These are phyloP conservation scores for Thalassiosira mediterranea DNA, from an alignment of 352 stramenopile genomes.

Conservation along the genomic window DNA sequence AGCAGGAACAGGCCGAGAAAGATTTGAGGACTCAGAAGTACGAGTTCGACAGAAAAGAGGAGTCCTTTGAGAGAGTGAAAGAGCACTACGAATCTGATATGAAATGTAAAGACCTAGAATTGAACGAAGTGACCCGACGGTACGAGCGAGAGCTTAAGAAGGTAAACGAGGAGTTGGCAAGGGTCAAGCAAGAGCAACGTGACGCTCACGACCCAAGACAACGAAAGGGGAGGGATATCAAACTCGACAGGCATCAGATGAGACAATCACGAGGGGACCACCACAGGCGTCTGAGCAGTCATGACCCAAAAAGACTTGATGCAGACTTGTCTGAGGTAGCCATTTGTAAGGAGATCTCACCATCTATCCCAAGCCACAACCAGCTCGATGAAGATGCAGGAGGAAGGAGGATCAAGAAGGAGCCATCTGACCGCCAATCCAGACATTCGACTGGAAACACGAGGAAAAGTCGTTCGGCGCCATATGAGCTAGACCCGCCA, in stretches of 20 bases:
- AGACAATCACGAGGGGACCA: neutral
- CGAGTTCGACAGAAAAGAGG: slow-evolving; percentile 34
- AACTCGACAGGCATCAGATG: slow-evolving; percentile 3
- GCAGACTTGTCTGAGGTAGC: neutral
- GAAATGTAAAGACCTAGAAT: slow-evolving; percentile 26
- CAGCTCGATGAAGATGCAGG: slow-evolving; percentile 11
- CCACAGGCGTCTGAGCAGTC: neutral
- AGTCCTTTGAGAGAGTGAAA: slow-evolving; percentile 45
- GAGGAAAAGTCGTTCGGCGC: slow-evolving; percentile 16
- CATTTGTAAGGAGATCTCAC: slow-evolving; percentile 12
- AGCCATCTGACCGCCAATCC: slow-evolving; percentile 3
- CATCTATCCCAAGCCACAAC: slow-evolving; percentile 25
- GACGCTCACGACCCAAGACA: neutral
- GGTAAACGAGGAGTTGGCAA: slow-evolving; percentile 23
- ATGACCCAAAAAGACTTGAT: neutral
- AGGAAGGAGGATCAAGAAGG: slow-evolving; percentile 3
- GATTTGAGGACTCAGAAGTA: slow-evolving; percentile 26
- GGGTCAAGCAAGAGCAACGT: neutral
- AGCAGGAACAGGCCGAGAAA: slow-evolving; percentile 15
- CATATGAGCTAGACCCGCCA: slow-evolving; percentile 5
- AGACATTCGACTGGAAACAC: slow-evolving; percentile 17
- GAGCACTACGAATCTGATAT: slow-evolving; percentile 30
- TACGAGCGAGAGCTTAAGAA: slow-evolving; percentile 26
- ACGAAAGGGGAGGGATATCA: slow-evolving; percentile 13
- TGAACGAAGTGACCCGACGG: slow-evolving; percentile 16